Conservation (phyloP, 2,329 filamentous ascomycete genomes). For the Rutstroemia sp. region DNA sequence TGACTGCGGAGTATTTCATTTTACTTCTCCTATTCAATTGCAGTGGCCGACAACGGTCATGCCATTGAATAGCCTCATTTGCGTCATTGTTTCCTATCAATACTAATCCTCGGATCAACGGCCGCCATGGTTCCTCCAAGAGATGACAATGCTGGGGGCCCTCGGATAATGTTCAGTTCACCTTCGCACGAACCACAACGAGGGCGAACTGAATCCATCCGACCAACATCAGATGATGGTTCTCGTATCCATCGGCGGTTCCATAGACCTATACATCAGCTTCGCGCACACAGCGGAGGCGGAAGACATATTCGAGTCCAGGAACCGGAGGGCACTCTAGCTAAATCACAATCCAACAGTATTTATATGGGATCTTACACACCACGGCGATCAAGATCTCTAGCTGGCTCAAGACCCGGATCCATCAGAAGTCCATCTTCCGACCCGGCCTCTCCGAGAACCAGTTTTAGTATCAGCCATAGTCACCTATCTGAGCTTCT, state of each 20-base stretch:
- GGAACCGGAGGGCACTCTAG: constrained; percentile 15
- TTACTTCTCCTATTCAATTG: too few species aligned
- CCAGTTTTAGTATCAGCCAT: constrained; percentile 24
- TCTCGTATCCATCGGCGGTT: constrained; percentile 16
- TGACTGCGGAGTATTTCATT: too few species aligned
- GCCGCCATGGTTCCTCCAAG: constrained; percentile 16
- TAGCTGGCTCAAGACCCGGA: constrained; percentile 6
- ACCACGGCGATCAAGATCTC: constrained; percentile 21
- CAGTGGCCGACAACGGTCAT: too few species aligned
- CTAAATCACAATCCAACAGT: constrained; percentile 19
- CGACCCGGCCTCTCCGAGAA: constrained; percentile 20
- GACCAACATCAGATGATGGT: constrained; percentile 4
- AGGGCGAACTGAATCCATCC: background rate
- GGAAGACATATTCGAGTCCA: constrained; percentile 24
- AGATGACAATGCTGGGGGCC: constrained; percentile 10
- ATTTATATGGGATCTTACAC: constrained; percentile 31
- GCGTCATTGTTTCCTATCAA: background rate
- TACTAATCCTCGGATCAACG: background rate
- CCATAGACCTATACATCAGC: background rate
- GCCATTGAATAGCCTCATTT: background rate
- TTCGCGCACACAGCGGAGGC: constrained; percentile 7
- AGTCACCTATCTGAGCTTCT: constrained; percentile 24
- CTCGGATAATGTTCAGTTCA: constrained; percentile 14
- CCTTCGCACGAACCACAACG: constrained; percentile 7
- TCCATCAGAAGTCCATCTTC: constrained; percentile 18